These are phyloP conservation scores for Emericellopsis atlantica DNA, from an alignment of 2,329 filamentous ascomycete species.

Conservation along the genomic window DNA sequence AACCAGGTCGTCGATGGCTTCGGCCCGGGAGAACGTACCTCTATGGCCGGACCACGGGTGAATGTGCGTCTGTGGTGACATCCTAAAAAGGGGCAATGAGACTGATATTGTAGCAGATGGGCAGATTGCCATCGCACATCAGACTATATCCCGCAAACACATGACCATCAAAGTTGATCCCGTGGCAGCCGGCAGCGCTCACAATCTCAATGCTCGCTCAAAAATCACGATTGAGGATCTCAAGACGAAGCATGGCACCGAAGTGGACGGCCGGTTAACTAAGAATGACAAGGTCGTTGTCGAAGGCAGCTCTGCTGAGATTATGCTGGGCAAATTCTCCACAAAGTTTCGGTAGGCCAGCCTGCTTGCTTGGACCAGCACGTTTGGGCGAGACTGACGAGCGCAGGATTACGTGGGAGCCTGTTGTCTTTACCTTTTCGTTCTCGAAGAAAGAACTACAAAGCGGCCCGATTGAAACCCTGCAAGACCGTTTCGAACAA, in stretches of 20 bases:
- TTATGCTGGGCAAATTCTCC: constrained; percentile 61
- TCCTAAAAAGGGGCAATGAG: background rate
- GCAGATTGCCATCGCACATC: constrained; percentile 59
- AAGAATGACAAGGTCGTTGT: constrained; percentile 1
- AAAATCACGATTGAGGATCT: constrained; percentile 64
- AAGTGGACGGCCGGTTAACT: constrained; percentile 60
- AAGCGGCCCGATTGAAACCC: constrained; percentile 46
- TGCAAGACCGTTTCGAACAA: constrained; percentile 58
- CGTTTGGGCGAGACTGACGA: constrained; percentile 5
- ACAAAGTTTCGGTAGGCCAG: constrained; percentile 44
- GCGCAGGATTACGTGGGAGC: constrained; percentile 62
- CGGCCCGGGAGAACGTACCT: constrained; percentile 76
- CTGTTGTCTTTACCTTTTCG: constrained; percentile 71
- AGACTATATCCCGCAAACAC: constrained; percentile 81
- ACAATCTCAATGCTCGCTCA: constrained; percentile 52
- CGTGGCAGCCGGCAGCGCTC: constrained; percentile 54
- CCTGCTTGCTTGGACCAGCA: background rate
- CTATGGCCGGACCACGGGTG: constrained; percentile 65
- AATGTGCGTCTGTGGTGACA: constrained; percentile 30
- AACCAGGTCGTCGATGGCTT: constrained; percentile 55
- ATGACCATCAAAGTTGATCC: constrained; percentile 60
- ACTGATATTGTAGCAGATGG: constrained; percentile 31
- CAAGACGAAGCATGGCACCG: constrained; percentile 74
- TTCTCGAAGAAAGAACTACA: constrained; percentile 61
- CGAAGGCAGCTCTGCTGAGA: constrained; percentile 39